Evolutionary conservation across 2,329 filamentous ascomycete genomes (phyloP), one percentile per base, ranked within the genome.

Genomic region (Triangularia verruculosa): DNA sequence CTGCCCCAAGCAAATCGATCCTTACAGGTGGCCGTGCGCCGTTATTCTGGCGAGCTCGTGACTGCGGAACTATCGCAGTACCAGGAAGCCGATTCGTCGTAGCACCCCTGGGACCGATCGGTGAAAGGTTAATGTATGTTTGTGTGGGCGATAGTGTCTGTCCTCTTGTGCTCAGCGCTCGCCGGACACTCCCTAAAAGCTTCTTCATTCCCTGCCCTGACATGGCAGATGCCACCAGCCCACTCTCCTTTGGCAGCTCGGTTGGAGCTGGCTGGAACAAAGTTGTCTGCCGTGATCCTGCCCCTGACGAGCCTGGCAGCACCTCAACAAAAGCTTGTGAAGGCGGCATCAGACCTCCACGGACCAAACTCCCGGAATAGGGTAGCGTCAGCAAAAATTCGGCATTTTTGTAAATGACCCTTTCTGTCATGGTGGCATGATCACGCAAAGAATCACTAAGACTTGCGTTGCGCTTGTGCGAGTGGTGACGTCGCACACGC

Each of bases 381-480:
- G 89, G 86, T 22, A 88, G 79, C 9, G 87, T 82, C 67, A 89
- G 82, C 13, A 87, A 76, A 15, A 88, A 77, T 63, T 88, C 85
- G 3, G 81, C 78, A 22, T 84, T 84, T 66, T 83, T 84, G 66
- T 80, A 80, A 1, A 81, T 73, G 3, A 80, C 72, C 64, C 80
- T 83, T 54, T 85, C 83, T 3, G 78, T 75, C 12, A 74, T 64
- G 5, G 76, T 75, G 22, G 75, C 85, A 77, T 78, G 88, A 76
- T 95, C 91, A 69, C 92, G 82, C 59, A 94, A 76, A 1, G 93
- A 94, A 76, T 97, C 92, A 0, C 90, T 91, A 70, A 95, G 89
- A 74, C 93, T 97, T 57, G 89, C 92, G 72, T 91, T 96, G 22
- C 93, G 88, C 75, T 92, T 93, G 76, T 97, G 93, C 9, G 77